A percentile compares a stretch with the other conserved stretches of the same genome.
Conservation (phyloP, 129 eudicot species). For the Kitagawia praeruptora region DNA sequence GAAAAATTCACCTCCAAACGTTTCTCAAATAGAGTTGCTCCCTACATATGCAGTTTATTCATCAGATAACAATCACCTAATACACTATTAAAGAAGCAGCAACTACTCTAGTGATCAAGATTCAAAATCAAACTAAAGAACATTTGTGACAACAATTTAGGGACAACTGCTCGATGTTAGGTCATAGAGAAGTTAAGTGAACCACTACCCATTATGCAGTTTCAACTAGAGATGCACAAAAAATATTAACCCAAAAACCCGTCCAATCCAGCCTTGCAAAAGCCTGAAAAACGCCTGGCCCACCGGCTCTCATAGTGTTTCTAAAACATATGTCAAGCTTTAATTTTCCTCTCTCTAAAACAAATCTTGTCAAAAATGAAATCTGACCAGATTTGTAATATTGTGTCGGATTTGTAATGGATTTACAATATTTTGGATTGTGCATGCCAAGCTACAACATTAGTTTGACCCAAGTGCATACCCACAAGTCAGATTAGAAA, state of each 20-base stretch:
- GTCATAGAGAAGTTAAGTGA: background rate
- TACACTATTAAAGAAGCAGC: background rate
- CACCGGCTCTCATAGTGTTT: background rate
- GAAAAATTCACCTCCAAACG: conserved; percentile 86
- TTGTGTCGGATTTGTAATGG: background rate
- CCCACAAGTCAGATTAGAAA: background rate
- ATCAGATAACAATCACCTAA: background rate
- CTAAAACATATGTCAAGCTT: no score
- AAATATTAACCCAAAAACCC: background rate
- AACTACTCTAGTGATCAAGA: background rate
- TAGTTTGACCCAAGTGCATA: background rate
- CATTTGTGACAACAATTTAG: background rate
- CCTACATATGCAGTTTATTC: conserved; percentile 32
- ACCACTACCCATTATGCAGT: background rate
- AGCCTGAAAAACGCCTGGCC: background rate
- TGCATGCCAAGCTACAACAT: background rate
- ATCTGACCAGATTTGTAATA: background rate
- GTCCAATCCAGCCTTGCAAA: background rate
- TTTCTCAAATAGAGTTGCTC: conserved; percentile 77
- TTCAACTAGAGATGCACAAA: background rate
- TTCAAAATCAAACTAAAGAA: background rate
- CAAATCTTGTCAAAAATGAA: background rate
- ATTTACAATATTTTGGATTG: background rate
- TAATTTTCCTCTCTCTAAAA: no score
- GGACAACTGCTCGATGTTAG: background rate